phyloP scores from a whole-genome alignment of 495 filamentous ascomycete genomes.

The Penicillium roqueforti region DNA sequence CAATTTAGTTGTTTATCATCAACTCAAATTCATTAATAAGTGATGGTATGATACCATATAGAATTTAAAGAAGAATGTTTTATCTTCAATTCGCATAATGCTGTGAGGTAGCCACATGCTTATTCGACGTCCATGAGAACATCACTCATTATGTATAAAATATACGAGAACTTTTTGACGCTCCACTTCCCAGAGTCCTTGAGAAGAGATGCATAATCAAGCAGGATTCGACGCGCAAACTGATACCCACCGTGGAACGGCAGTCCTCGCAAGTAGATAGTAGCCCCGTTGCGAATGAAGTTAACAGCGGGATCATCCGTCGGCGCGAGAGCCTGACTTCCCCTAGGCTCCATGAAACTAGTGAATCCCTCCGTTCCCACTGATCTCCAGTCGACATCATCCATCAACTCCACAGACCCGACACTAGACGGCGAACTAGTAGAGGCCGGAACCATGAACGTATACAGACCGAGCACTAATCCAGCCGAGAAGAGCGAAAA shows the following conservation, averaged over 20 bases:
- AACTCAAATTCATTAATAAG: too few species aligned
- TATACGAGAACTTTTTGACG: conserved; percentile 44
- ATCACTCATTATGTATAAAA: conserved; percentile 53
- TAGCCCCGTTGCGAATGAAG: conserved; percentile 50
- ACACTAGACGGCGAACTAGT: conserved; percentile 26
- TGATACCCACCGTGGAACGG: conserved; percentile 47
- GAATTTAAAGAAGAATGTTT: too few species aligned
- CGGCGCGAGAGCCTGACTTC: conserved; percentile 27
- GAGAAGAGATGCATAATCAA: conserved; percentile 48
- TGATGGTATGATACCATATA: too few species aligned
- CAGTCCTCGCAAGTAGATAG: conserved; percentile 45
- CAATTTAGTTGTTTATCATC: too few species aligned
- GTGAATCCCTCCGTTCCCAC: conserved; percentile 41
- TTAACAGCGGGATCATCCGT: conserved; percentile 40
- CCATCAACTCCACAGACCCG: conserved; percentile 44
- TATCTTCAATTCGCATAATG: too few species aligned
- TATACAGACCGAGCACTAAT: conserved; percentile 48
- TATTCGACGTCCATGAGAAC: conserved; percentile 47
- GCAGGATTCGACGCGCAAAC: conserved; percentile 44
- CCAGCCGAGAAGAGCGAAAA: conserved; percentile 48
- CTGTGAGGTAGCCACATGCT: background rate
- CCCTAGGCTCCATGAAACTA: conserved; percentile 38
- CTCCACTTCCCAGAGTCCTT: conserved; percentile 52
- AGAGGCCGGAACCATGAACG: conserved; percentile 43
- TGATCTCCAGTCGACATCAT: conserved; percentile 48